phyloP scores from a whole-genome alignment of 1,284 basidiomycete species.

The Neonothopanus nambi region DNA sequence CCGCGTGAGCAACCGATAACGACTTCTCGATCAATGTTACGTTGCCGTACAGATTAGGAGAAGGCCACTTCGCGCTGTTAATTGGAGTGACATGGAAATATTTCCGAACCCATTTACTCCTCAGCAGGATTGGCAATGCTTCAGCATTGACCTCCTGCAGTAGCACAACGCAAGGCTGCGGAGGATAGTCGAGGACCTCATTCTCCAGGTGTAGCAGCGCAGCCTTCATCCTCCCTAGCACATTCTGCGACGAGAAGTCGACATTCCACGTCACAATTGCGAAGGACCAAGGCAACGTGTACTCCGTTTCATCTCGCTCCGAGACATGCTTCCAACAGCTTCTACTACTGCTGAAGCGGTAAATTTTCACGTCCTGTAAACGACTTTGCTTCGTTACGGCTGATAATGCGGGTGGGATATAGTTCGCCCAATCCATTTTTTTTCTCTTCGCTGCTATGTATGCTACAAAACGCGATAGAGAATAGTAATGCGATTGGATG shows the following conservation, averaged over 20 bases:
- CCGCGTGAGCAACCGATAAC: slow-evolving; percentile 44
- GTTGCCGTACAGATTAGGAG: slow-evolving; percentile 50
- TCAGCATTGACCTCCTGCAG: slow-evolving; percentile 60
- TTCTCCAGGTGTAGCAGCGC: slow-evolving; percentile 55
- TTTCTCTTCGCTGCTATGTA: not conserved
- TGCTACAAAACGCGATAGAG: too few species aligned
- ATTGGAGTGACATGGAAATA: slow-evolving; percentile 60
- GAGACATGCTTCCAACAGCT: slow-evolving; percentile 39
- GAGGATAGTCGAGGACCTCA: slow-evolving; percentile 48
- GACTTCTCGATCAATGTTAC: slow-evolving; percentile 63
- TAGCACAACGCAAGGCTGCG: slow-evolving; percentile 58
- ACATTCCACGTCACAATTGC: slow-evolving; percentile 70
- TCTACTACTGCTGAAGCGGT: slow-evolving; percentile 35
- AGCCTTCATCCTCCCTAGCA: slow-evolving; percentile 42
- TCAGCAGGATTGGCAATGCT: slow-evolving; percentile 48
- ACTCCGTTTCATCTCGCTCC: slow-evolving; percentile 18
- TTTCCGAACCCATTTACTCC: slow-evolving; percentile 58
- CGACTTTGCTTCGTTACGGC: not conserved
- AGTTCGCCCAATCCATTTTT: not conserved
- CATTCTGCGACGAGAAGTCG: slow-evolving; percentile 42
- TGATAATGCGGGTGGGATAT: too few species aligned
- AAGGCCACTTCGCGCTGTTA: slow-evolving; percentile 52
- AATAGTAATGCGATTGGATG: too few species aligned
- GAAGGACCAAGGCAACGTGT: slow-evolving; percentile 41
- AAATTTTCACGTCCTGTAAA: slow-evolving; percentile 30